Evolutionary conservation across 164 flowering plant genomes (phyloP).

Genomic region (Magnolia kwangsiensis): DNA sequence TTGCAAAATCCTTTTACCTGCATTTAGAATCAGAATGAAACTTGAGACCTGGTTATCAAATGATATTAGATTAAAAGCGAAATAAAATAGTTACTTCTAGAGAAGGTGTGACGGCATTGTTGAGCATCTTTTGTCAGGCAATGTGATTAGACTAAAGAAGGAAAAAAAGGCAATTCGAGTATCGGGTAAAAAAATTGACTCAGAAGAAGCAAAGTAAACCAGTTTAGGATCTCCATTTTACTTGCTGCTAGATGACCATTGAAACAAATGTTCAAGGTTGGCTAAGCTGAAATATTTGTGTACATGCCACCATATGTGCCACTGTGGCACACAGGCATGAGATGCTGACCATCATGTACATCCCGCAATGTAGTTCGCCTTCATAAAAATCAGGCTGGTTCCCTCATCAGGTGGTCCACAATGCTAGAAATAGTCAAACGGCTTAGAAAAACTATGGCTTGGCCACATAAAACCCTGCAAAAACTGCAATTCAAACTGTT

Average conservation of each 20-base stretch:
- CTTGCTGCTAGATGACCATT: too few species aligned
- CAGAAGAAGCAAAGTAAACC: too few species aligned
- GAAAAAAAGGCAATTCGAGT: too few species aligned
- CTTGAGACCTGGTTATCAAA: not conserved
- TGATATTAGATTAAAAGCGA: not conserved
- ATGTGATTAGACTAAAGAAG: not conserved
- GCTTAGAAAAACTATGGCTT: too few species aligned
- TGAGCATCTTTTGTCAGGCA: not conserved
- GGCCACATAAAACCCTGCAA: not conserved
- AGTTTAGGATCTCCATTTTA: too few species aligned
- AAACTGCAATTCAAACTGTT: not conserved
- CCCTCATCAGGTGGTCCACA: not conserved
- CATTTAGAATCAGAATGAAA: not conserved
- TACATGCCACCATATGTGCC: not conserved
- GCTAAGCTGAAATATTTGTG: too few species aligned
- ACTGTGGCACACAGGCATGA: not conserved
- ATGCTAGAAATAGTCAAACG: too few species aligned
- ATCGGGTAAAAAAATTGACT: too few species aligned
- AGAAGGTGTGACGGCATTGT: not conserved
- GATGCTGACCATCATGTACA: not conserved
- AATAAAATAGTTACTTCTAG: not conserved
- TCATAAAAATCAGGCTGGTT: not conserved
- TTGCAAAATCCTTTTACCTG: constrained; percentile 46
- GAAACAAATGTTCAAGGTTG: too few species aligned
- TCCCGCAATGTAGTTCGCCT: not conserved